Conservation (phyloP, 139 green algal genomes). For the Asterochloris sp. region DNA sequence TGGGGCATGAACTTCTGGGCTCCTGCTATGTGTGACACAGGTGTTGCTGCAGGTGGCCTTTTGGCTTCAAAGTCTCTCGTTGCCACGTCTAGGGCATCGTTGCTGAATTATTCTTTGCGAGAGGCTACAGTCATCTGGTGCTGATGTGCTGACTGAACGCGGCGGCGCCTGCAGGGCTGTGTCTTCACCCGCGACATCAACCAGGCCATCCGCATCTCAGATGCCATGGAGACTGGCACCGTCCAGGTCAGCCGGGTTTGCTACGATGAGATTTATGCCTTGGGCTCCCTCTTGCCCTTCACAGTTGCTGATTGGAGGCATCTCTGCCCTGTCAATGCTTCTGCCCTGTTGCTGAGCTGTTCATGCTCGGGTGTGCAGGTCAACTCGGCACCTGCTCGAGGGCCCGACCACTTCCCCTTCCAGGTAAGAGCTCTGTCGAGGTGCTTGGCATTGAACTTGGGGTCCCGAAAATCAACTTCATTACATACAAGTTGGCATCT, state of each 20-base stretch:
- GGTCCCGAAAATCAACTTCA: too few species aligned
- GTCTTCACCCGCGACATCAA: constrained; percentile 94
- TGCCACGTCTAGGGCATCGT: neutral
- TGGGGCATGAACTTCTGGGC: neutral
- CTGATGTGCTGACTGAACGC: neutral
- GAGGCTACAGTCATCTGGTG: neutral
- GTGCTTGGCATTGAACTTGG: neutral
- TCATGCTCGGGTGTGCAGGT: constrained; percentile 51
- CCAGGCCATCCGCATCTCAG: constrained; percentile 76
- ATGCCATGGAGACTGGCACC: constrained; percentile 94
- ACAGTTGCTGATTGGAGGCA: too few species aligned
- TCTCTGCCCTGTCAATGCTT: too few species aligned
- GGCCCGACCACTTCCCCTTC: constrained; percentile 51
- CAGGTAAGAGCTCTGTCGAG: constrained; percentile 8
- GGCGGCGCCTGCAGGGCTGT: constrained; percentile 65
- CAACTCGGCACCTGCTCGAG: constrained; percentile 85
- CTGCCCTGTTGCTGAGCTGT: too few species aligned
- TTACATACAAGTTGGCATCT: neutral
- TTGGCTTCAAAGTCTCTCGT: neutral
- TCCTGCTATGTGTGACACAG: neutral
- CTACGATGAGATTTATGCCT: too few species aligned
- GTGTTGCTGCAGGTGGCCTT: neutral
- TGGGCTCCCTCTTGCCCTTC: neutral
- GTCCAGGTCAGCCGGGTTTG: constrained; percentile 63
- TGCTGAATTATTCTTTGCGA: neutral